Base-by-base conservation (phyloP, 2,329 filamentous ascomycete species). In the Fusarium caatingaense region DNA sequence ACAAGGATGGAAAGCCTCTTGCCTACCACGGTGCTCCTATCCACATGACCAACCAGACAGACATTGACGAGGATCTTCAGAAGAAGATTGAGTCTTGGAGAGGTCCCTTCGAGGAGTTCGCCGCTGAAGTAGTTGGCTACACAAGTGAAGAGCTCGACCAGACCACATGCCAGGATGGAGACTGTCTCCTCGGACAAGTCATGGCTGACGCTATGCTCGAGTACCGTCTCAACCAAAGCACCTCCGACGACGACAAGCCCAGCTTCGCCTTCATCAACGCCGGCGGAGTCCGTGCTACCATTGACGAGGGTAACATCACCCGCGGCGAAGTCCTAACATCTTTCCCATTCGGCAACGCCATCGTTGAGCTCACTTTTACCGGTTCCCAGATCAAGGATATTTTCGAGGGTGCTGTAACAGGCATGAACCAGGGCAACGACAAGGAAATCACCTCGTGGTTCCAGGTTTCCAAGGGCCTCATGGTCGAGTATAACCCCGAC, bases 321-420 rank as follows among this genome's bases (percentile, higher is more conserved):
- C 86, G 88, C 37, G 89, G 89, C 56, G 85, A 89, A 64, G 86
- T 91, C 8, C 80, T 91, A 4, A 90, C 87, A 0, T 84, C 87
- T 0, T 91, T 91, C 78, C 89, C 89, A 41, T 91, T 91, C 68
- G 86, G 87, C 57, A 91, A 91, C 77, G 82, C 88, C 46, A 82
- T 91, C 21, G 88, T 89, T 11, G 87, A 91, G 72, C 77, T 91
- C 18, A 79, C 75, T 1, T 82, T 87, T 66, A 80, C 80, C 0
- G 89, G 89, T 20, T 79, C 83, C 11, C 82, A 86, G 45, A 75
- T 91, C 7, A 87, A 86, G 83, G 80, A 83, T 44, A 81, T 87
- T 8, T 80, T 92, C 32, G 88, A 91, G 74, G 89, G 89, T 7
- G 83, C 86, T 60, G 83, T 90, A 6, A 83, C 84, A 7, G 79